Percentiles rank a stretch among this genome's conserved stretches.
Conservation (phyloP, 257 asterid species). For the Cruciata laevipes region DNA sequence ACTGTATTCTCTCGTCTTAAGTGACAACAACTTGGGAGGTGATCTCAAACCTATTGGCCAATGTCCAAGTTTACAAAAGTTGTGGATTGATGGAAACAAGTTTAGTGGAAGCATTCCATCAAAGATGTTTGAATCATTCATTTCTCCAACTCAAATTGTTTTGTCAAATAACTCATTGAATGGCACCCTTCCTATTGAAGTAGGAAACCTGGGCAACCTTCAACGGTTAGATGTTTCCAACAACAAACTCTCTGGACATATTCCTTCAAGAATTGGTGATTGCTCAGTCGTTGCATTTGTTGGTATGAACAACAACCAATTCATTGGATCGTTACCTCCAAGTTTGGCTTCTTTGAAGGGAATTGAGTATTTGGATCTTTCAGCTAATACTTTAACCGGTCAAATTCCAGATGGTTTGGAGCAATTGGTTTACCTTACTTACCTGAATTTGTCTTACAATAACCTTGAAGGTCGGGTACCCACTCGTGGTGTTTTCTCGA, state of each 20-base stretch:
- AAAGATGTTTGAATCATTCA: constrained; percentile 3
- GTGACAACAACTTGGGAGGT: constrained; percentile 21
- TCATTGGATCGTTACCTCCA: background rate
- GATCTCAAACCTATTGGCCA: constrained; percentile 11
- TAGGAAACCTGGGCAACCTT: constrained; percentile 1
- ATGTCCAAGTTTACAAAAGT: constrained; percentile 13
- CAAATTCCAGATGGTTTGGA: background rate
- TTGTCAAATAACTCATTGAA: constrained; percentile 17
- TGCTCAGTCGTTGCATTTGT: constrained; percentile 3
- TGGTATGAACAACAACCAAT: background rate
- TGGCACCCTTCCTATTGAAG: constrained; percentile 1
- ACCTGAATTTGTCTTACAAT: constrained; percentile 17
- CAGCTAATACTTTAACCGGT: background rate
- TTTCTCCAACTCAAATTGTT: constrained; percentile 12
- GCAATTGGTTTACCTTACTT: background rate
- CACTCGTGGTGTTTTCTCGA: constrained; percentile 14
- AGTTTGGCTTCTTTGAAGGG: background rate
- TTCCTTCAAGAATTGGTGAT: constrained; percentile 10
- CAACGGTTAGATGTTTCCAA: background rate
- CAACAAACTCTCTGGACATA: constrained; percentile 13
- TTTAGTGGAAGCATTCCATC: constrained; percentile 18
- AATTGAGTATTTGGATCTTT: background rate
- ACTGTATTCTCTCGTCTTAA: no score
- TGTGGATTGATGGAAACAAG: constrained; percentile 19
- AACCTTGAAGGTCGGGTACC: constrained; percentile 18